Base-by-base conservation (phyloP, 805 yeast species). In the Lipomyces starkeyi region DNA sequence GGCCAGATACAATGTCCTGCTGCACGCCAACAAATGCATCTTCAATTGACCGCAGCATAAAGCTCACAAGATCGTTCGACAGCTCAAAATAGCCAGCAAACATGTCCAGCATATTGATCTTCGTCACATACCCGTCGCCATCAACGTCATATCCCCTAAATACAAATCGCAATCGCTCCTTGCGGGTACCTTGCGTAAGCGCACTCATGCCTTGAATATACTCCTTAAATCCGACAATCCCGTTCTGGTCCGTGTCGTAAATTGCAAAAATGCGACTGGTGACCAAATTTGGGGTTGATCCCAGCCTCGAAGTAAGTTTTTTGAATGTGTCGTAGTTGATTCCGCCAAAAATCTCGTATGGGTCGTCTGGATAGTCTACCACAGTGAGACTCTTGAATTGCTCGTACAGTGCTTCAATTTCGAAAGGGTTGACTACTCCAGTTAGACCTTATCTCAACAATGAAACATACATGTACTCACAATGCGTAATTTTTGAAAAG, bases 191-290 rank as follows among this genome's bases (percentile, higher is more conserved):
- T n/a, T 56, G 53, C 6, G 62, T 60, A 14, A 70, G 59, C 22
- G 59, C 64, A 7, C 61, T 35, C 37, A 64, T 22, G 29, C 60
- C 65, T 29, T 49, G n/a, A 14, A 67, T 37, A 52, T 65, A 74
- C 20, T 74, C 76, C 32, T 62, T 64, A 59, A 74, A 76, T 11
- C 67, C 62, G 3, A 74, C 64, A 1, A 73, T 61, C n/a, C 75
- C 74, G 59, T 73, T 71, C 25, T 67, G 63, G 60, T 71, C 71
- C 9, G 40, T 27, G 66, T 74, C 73, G 59, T 71, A 71, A 59
- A 74, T 49, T 37, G 49, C 35, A 60, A 74, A 59, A 49, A 70
- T 65, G 17, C 69, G 58, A 34, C 62, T 69, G 17, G 65, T 56
- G 22, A 70, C 67, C n/a, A 67, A 58, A 47, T 70, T 71, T 11